Evolutionary conservation across 2,329 filamentous ascomycete genomes (phyloP), one percentile per base, ranked within the genome.

Genomic region (Alternaria sp.): DNA sequence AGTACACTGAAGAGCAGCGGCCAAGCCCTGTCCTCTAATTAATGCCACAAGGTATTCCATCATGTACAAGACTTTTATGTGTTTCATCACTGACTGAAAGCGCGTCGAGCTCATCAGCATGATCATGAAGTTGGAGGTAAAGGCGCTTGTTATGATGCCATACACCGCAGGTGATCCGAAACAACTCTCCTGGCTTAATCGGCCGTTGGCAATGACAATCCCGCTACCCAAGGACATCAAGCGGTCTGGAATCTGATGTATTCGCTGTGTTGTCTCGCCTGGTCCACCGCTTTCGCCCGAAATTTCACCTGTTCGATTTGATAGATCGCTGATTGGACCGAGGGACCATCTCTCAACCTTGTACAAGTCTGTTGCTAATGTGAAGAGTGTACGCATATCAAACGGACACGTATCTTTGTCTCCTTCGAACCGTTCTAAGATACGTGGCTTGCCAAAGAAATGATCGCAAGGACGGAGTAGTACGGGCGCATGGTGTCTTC

Each of bases 391-490:
- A 3, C 26, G 14, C 26, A 52, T 55, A 22, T 59, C 57, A n/a
- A 55, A 0, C 1, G 38, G 57, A 16, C 38, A 59, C n/a, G 22
- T 59, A 3, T 51, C 53, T 1, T 54, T 51, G 4, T 48, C 53
- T 18, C 42, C 38, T 4, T 36, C 3, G 6, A 65, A 59, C 59
- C 59, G 65, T 5, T 30, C 2, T 0, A 41, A 48, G 26, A 66
- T 53, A n/a, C 66, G 65, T n/a, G 48, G 47, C 14, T 44, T 56
- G 9, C 62, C 59, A 34, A 68, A 66, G 1, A 66, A 62, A 48
- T 66, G 64, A 2, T 62, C 58, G 38, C 64, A 68, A 12, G 36
- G 43, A 18, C n/a, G 47, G 24, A 65, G 53, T 5, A 59, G 46
- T 2, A 61, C 41, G 7, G 62, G 62, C 11, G 26, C 16, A 18